phyloP scores from a whole-genome alignment of 345 rosid species.

The Triadica sebifera region DNA sequence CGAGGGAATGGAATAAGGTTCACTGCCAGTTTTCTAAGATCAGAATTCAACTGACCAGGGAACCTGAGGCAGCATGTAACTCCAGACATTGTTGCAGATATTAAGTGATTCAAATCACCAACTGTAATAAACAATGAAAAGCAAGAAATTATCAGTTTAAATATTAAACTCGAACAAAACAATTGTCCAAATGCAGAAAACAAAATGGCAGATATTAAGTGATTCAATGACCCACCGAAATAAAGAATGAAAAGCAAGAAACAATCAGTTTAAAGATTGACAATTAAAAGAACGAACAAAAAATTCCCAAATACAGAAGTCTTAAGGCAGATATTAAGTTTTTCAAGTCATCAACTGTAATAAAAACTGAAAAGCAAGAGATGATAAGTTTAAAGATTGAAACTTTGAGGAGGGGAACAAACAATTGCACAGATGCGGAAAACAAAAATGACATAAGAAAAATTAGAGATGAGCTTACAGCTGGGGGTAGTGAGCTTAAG shows the following conservation, averaged over 20 bases:
- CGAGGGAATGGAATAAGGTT: slow-evolving; percentile 34
- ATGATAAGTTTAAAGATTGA: not conserved
- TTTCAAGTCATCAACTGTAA: not conserved
- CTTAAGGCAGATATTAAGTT: too few relatives aligned
- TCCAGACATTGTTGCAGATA: slow-evolving; percentile 36
- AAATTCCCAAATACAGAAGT: too few relatives aligned
- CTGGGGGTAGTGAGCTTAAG: slow-evolving; percentile 33
- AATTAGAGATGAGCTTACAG: slow-evolving; percentile 17
- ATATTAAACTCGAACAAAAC: too few relatives aligned
- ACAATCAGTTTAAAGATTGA: too few relatives aligned
- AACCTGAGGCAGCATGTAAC: slow-evolving; percentile 34
- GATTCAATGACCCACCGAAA: too few relatives aligned
- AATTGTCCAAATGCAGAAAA: too few relatives aligned
- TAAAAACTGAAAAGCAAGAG: not conserved
- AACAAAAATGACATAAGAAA: too few relatives aligned
- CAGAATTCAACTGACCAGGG: slow-evolving; percentile 33
- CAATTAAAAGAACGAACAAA: too few relatives aligned
- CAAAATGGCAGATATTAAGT: not conserved
- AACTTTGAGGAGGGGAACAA: not conserved
- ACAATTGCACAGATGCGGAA: too few relatives aligned
- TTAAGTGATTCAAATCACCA: slow-evolving; percentile 32
- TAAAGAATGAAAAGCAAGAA: too few relatives aligned
- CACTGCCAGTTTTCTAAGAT: slow-evolving; percentile 30
- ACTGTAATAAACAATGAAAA: not conserved
- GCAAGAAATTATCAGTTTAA: not conserved